Conservation (phyloP, 2,329 filamentous ascomycete genomes). For the Colletotrichum zoysiae region DNA sequence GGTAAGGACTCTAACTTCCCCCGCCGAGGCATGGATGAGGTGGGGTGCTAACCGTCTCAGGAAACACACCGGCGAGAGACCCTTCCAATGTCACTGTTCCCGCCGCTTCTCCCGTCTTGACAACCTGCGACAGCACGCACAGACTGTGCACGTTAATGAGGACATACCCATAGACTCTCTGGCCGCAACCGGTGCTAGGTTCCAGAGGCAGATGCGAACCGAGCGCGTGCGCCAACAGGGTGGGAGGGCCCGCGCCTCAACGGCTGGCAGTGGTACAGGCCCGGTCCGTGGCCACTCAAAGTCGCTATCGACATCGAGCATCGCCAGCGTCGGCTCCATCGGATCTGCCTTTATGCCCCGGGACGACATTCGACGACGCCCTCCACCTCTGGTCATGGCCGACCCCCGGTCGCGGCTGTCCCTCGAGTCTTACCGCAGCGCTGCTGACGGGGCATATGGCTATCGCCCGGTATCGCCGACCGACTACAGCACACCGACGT, state of each 20-base stretch:
- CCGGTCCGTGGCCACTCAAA: conserved; percentile 87
- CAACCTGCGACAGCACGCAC: conserved; percentile 95
- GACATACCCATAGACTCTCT: conserved; percentile 95
- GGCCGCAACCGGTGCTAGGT: conserved; percentile 90
- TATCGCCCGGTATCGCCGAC: conserved; percentile 77
- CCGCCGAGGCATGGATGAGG: background rate
- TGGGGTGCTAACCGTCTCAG: conserved; percentile 57
- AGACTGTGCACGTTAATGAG: conserved; percentile 97
- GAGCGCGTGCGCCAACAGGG: conserved; percentile 83
- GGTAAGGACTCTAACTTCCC: conserved; percentile 62
- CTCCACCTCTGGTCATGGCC: conserved; percentile 86
- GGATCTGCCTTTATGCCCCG: conserved; percentile 75
- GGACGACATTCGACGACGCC: conserved; percentile 77
- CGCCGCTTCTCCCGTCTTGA: conserved; percentile 93
- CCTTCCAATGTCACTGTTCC: conserved; percentile 96
- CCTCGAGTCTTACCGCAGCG: conserved; percentile 76
- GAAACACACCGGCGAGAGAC: conserved; percentile 97
- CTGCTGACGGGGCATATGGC: conserved; percentile 73
- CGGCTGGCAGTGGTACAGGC: conserved; percentile 77
- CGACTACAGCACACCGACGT: conserved; percentile 86
- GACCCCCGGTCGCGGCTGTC: conserved; percentile 77
- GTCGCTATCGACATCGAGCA: conserved; percentile 86
- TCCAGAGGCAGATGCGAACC: conserved; percentile 91
- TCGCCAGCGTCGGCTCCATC: conserved; percentile 78
- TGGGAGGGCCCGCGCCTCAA: conserved; percentile 80